Evolutionary conservation across 495 filamentous ascomycete genomes (phyloP).

Genomic region (Aspergillus cavernicola): DNA sequence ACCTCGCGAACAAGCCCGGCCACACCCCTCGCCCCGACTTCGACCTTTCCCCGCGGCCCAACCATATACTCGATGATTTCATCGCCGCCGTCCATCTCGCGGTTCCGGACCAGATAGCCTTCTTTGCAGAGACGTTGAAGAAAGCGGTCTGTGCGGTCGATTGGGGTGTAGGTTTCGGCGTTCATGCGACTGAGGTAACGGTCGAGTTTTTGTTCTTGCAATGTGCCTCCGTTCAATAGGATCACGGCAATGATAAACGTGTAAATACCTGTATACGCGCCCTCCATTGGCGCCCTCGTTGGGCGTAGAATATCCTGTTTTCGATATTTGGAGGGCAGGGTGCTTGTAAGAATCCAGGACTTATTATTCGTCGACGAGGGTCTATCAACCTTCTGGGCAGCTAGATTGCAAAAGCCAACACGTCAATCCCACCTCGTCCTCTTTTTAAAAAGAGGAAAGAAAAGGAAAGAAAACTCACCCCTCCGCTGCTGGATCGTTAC

Average conservation of each 20-base stretch:
- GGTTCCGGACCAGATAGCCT: constrained; percentile 74
- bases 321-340: constrained; percentile 63
- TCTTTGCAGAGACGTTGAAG: constrained; percentile 74
- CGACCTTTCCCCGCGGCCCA: constrained; percentile 79
- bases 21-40: constrained; percentile 72
- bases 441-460: too few species aligned
- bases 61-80: constrained; percentile 74
- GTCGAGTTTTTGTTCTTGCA: constrained; percentile 69
- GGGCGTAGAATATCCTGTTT: constrained; percentile 63
- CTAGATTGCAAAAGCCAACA: constrained; percentile 26
- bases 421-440: background rate
- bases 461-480: too few species aligned
- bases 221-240: constrained; percentile 61
- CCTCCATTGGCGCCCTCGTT: constrained; percentile 65
- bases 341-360: constrained; percentile 70
- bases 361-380: constrained; percentile 53
- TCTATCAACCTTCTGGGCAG: constrained; percentile 54
- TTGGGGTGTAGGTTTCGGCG: constrained; percentile 66
- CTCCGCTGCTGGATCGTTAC: constrained; percentile 68
- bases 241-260: constrained; percentile 76
- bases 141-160: constrained; percentile 72
- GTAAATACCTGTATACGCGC: constrained; percentile 75
- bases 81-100: constrained; percentile 64
- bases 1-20: constrained; percentile 64
- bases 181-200: constrained; percentile 74